Conservation (phyloP, 2,329 filamentous ascomycete genomes). For the Trichoderma endophyticum region DNA sequence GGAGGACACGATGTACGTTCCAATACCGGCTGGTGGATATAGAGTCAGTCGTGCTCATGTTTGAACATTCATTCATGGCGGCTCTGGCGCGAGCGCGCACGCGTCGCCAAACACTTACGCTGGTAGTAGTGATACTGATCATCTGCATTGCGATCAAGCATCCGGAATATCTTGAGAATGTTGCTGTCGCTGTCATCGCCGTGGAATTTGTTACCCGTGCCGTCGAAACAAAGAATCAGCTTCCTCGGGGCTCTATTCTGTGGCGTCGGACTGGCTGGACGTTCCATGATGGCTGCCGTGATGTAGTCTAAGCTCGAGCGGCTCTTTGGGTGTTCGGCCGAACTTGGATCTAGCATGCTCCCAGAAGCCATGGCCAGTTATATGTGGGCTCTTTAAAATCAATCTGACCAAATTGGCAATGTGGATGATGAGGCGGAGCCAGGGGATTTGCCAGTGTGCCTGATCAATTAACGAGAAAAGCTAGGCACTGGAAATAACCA, state of each 20-base stretch:
- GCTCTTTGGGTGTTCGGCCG: constrained; percentile 12
- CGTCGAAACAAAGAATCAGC: constrained; percentile 60
- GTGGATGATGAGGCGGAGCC: constrained; percentile 10
- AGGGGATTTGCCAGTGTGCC: constrained; percentile 2
- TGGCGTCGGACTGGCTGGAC: constrained; percentile 16
- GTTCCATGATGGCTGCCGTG: constrained; percentile 14
- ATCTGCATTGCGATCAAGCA: constrained; percentile 61
- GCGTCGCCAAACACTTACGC: constrained; percentile 40
- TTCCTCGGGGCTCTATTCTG: constrained; percentile 36
- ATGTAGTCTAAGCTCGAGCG: constrained; percentile 10
- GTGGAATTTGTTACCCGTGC: constrained; percentile 62
- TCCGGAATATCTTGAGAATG: constrained; percentile 68
- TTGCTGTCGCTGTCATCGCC: constrained; percentile 63
- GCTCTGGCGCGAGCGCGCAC: neutral
- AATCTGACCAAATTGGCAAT: constrained; percentile 6
- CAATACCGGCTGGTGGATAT: constrained; percentile 58
- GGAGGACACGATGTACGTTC: constrained; percentile 65
- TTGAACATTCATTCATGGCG: neutral
- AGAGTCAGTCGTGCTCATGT: constrained; percentile 38
- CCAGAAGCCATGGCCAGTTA: constrained; percentile 7
- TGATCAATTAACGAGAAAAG: neutral
- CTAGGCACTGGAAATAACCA: neutral
- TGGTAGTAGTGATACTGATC: constrained; percentile 65
- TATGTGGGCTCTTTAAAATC: constrained; percentile 8
- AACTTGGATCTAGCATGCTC: constrained; percentile 20